Conservation (phyloP, 2,329 filamentous ascomycete species). For the Coniochaeta ligniaria region DNA sequence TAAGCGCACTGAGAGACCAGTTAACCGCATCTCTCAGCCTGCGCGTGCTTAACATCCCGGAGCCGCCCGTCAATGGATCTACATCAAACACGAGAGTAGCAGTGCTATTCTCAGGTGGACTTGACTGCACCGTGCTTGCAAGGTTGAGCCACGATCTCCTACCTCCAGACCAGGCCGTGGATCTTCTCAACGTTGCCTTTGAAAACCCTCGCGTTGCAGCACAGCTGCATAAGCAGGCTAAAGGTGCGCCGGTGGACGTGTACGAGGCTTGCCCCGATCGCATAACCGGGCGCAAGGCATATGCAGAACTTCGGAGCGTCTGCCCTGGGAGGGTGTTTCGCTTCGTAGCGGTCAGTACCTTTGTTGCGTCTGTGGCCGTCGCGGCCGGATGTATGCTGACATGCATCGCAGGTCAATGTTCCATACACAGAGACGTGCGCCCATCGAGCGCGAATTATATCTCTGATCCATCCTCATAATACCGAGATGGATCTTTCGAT, state of each 20-base stretch:
- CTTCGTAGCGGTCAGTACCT: conserved; percentile 60
- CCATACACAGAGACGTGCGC: conserved; percentile 67
- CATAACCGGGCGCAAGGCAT: conserved; percentile 73
- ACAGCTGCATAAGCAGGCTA: conserved; percentile 32
- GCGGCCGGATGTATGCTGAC: background rate
- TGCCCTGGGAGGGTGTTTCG: conserved; percentile 71
- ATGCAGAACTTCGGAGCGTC: conserved; percentile 61
- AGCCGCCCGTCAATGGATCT: conserved; percentile 27
- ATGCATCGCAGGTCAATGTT: conserved; percentile 57
- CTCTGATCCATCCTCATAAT: conserved; percentile 84
- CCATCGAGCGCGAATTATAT: conserved; percentile 63
- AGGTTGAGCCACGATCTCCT: conserved; percentile 72
- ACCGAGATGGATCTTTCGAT: conserved; percentile 99
- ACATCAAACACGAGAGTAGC: conserved; percentile 52
- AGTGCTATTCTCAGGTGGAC: conserved; percentile 85
- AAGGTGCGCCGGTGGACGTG: conserved; percentile 24
- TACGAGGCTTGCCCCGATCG: conserved; percentile 90
- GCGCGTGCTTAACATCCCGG: conserved; percentile 59
- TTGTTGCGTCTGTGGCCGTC: background rate
- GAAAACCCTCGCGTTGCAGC: conserved; percentile 77
- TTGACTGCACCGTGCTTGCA: conserved; percentile 87
- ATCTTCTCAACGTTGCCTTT: conserved; percentile 93
- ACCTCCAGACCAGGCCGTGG: conserved; percentile 61
- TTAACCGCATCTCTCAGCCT: conserved; percentile 56
- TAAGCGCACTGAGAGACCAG: conserved; percentile 44